Base-by-base conservation (phyloP, 495 filamentous ascomycete species). In the Xylaria palmicola region DNA sequence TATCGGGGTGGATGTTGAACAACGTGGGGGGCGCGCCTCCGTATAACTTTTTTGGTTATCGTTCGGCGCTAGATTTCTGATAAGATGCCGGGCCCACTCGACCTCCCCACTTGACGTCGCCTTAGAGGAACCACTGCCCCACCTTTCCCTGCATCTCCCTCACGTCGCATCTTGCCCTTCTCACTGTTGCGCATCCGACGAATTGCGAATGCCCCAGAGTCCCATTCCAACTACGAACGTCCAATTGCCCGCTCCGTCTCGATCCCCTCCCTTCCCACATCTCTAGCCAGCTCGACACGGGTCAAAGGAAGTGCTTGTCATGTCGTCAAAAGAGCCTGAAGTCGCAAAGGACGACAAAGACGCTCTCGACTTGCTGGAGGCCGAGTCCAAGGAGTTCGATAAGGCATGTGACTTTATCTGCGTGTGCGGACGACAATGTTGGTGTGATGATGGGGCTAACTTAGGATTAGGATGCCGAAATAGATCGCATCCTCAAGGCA, bases 401-500 rank as follows among this genome's bases (percentile, higher is more conserved):
- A 98, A 97, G 83, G 91, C 86, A 70, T 62, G 75, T 47, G 30
- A 37, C 4, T 37, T 15, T 24, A 37, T n/a, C 37, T 12, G 10
- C 45, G 7, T 44, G 37, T 26, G 13, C 27, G 7, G 2, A 6
- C 3, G 0, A 20, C 9, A 17, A 12, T 17, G 6, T 20, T 20
- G 17, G 9, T 40, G 47, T 19, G 27, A 52, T 12, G 36, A 12
- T 15, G 13, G 2, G 12, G 12, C 49, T 60, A 39, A 60, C 34
- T 6, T 30, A 12, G 15, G 43, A 39, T 24, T 62, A 97, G 90
- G 94, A 98, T 83, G 89, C 91, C 60, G 93, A 98, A 75, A 97
- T 98, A 70, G 90, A 92, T 69, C 90, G 93, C 47, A 97, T 98
- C 68, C 80, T 95, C 63, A 88, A 89, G 69, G 90, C 92, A 50